Evolutionary conservation across 2,329 filamentous ascomycete genomes (phyloP), one percentile per base, ranked within the genome.

Genomic region (Alternaria brassicae): DNA sequence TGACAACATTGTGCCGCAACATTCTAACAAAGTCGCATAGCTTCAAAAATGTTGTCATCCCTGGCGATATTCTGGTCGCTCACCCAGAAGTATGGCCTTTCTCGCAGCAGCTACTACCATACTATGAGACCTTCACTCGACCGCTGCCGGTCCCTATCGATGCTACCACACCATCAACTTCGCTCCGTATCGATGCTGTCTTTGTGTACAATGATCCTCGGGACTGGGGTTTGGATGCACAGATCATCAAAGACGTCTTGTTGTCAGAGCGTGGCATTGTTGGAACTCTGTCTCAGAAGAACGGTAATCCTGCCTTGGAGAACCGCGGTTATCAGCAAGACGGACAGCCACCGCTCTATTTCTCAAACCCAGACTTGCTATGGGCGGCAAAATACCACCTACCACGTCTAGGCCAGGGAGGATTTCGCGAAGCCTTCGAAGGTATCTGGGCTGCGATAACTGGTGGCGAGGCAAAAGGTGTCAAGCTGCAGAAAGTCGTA

Each of bases 201-300:
- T 90, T 98, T 71, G 90, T 97, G 6, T 97, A 94, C 84, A 96
- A 97, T 76, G 95, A 98, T 78, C 93, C 95, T 3, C 87, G 95
- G 56, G 95, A 99, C 81, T 99, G 95, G 95, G 93, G 91, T 1
- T 84, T 97, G 9, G 94, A 98, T 77, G 88, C 88, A 2, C 91
- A 96, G 74, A 81, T 98, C 68, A 90, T 98, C 57, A 78, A 90
- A 53, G 95, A 99, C 77, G 81, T 97, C 10, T 81, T 98, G 6
- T 83, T 96, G 39, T 97, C 93, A 0, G 83, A 86, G 17, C 71
- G 84, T n/a, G 95, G 95, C 17, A 86, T 91, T 56, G 75, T 97
- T 4, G 95, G 94, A 25, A 97, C 94, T 0, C 83, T 91, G 40
- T 94, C 91, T 0, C 65, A 83, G 10, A 88, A 86, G 51, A 96